A percentile compares a stretch with the other conserved stretches of the same genome.
Conservation (phyloP, 2,329 filamentous ascomycete genomes). For the Pseudodiploospora longispora region DNA sequence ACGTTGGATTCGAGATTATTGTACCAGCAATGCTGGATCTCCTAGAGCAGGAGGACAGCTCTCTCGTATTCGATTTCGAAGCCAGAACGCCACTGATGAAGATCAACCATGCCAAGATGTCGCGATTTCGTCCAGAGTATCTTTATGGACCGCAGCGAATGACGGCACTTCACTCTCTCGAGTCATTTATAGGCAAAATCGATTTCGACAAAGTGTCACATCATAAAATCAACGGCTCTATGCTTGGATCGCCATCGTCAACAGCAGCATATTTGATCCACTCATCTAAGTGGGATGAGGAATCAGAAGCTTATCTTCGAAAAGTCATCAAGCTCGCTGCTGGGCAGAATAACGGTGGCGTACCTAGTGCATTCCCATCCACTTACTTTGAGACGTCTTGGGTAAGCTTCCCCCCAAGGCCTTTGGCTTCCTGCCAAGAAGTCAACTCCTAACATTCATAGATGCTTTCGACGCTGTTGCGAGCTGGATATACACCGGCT, state of each 20-base stretch:
- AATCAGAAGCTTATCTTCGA: constrained; percentile 11
- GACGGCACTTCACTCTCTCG: constrained; percentile 11
- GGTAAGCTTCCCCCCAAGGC: background rate
- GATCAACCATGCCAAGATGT: constrained; percentile 3
- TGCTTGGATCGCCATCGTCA: constrained; percentile 13
- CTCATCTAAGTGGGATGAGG: constrained; percentile 8
- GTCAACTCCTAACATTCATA: background rate
- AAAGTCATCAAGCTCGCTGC: constrained; percentile 2
- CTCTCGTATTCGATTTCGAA: constrained; percentile 6
- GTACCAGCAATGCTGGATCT: constrained; percentile 8
- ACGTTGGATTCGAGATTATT: constrained; percentile 13
- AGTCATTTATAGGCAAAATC: constrained; percentile 11
- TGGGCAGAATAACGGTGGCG: constrained; percentile 2
- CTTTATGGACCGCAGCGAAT: background rate
- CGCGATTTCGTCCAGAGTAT: background rate
- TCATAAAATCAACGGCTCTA: constrained; percentile 9
- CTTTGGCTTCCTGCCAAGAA: background rate
- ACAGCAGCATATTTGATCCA: constrained; percentile 14
- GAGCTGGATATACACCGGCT: constrained; percentile 2
- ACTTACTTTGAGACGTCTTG: constrained; percentile 9
- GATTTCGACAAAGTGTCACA: constrained; percentile 11
- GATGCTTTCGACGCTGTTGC: constrained; percentile 4
- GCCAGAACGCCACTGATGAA: background rate
- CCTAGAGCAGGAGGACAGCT: constrained; percentile 1
- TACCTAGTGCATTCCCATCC: constrained; percentile 10